phyloP scores from a whole-genome alignment of 2,329 filamentous ascomycete species.

The Aspergillus floridensis region DNA sequence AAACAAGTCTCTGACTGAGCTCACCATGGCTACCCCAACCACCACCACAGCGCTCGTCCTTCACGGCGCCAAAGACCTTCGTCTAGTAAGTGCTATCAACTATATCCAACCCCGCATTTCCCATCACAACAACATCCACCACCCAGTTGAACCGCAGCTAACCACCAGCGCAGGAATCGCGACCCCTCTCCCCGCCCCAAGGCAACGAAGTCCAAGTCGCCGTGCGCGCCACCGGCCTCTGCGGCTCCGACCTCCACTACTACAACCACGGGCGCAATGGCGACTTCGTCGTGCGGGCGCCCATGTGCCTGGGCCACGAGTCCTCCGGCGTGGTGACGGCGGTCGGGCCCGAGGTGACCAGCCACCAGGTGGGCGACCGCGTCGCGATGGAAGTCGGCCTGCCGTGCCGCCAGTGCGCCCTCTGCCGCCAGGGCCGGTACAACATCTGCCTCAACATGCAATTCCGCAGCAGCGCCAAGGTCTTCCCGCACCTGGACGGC shows the following conservation, averaged over 20 bases:
- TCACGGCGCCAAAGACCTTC: slow-evolving; percentile 60
- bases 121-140: not conserved
- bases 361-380: slow-evolving; percentile 70
- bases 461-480: slow-evolving; percentile 60
- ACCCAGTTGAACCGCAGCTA: slow-evolving; percentile 1
- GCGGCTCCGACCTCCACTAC: slow-evolving; percentile 76
- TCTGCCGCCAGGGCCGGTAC: slow-evolving; percentile 57
- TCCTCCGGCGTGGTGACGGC: slow-evolving; percentile 76
- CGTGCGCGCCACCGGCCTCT: slow-evolving; percentile 66
- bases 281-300: slow-evolving; percentile 76
- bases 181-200: slow-evolving; percentile 47
- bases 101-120: not conserved
- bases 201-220: slow-evolving; percentile 61
- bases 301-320: slow-evolving; percentile 76
- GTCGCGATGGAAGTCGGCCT: slow-evolving; percentile 91
- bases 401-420: slow-evolving; percentile 66
- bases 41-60: slow-evolving; percentile 51
- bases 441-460: slow-evolving; percentile 61
- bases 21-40: slow-evolving; percentile 26
- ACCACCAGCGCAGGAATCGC: slow-evolving; percentile 51
- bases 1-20: not conserved
- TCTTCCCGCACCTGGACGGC: slow-evolving; percentile 61
- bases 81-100: slow-evolving; percentile 48
- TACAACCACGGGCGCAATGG: slow-evolving; percentile 84
- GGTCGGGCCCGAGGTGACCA: slow-evolving; percentile 62